Base-by-base conservation (phyloP, 345 rosid genomes). In the Lepidium sativum region DNA sequence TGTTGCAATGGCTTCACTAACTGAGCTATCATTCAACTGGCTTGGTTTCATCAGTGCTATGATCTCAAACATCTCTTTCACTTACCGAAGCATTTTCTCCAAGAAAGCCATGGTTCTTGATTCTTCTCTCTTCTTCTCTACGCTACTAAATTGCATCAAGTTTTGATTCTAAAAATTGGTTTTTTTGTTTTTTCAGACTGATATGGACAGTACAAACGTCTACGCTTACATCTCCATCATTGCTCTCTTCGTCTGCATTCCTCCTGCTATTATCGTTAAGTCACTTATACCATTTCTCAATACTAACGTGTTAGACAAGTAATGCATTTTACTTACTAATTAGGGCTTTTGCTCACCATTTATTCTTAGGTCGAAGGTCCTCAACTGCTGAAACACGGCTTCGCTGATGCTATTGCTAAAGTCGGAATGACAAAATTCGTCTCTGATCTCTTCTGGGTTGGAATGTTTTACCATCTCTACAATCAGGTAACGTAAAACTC, bases 11-110 rank as follows among this genome's bases (percentile, higher is more conserved):
- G 97, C 99, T 65, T 90, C 96, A 41, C 60, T 94, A 58, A 94
- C 97, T 14, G 97, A 94, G 73, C 80, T 92, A 54, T 92, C 99
- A 17, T 92, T 92, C 87, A 92, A 92, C 55, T 92, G 99, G 99
- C 62, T 63, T 5, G 99, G 99, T 20, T 89, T 92, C 81, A 92
- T 89, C 31, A 92, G 99, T 65, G 99, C 99, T 2, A 89, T 92
- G 98, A 92, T 92, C 43, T 92, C 97, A 69, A 92, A 92, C 75
- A 71, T 92, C 23, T 90, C 99, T 35, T 92, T 89, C 83, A 89
- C 99, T 61, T 92, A 92, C 87, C 68, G 96, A 70, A 94, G 96
- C 74, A 81, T 94, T 73, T 87, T 87, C 78, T 94, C 97, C 56
- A 90, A 94, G 92, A 90, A 89, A 80, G 97, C 99, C 61, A 94